These are phyloP conservation scores for Betula pendula DNA, from an alignment of 306 rosid genomes.

Conservation along the genomic window DNA sequence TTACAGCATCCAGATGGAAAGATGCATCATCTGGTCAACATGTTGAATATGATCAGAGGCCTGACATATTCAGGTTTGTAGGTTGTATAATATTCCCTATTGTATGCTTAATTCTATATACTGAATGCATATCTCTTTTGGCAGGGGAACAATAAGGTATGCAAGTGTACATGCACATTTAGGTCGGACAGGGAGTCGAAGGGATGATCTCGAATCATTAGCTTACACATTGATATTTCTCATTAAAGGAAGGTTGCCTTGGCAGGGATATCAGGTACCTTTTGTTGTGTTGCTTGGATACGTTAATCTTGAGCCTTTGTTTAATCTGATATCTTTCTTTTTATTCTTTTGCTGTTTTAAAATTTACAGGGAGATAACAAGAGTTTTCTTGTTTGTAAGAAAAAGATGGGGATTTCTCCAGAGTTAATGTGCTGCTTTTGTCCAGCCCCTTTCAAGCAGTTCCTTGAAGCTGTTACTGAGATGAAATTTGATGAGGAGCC, in stretches of 20 bases:
- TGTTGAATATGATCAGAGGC: slow-evolving; percentile 94
- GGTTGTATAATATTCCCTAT: background rate
- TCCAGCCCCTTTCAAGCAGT: slow-evolving; percentile 84
- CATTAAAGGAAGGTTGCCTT: slow-evolving; percentile 85
- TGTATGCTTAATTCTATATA: slow-evolving; percentile 5
- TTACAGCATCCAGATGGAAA: slow-evolving; percentile 92
- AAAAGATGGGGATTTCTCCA: slow-evolving; percentile 87
- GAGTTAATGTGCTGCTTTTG: slow-evolving; percentile 91
- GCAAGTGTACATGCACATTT: slow-evolving; percentile 97
- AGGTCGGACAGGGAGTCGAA: slow-evolving; percentile 93
- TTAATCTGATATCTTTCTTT: slow-evolving; percentile 14
- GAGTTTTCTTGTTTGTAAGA: slow-evolving; percentile 94
- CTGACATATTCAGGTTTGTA: slow-evolving; percentile 86
- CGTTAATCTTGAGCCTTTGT: slow-evolving; percentile 7
- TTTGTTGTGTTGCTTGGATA: slow-evolving; percentile 16
- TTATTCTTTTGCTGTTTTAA: background rate
- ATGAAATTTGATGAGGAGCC: slow-evolving; percentile 97
- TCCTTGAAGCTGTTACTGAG: slow-evolving; percentile 82
- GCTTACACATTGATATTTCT: slow-evolving; percentile 93
- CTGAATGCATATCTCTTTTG: slow-evolving; percentile 26
- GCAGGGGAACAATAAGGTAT: slow-evolving; percentile 94
- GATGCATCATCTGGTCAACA: slow-evolving; percentile 79
- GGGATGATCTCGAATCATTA: slow-evolving; percentile 91
- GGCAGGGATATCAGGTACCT: slow-evolving; percentile 96
- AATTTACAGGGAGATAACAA: slow-evolving; percentile 88